Conservation (phyloP, 345 rosid genomes). For the Dipteronia sinensis region DNA sequence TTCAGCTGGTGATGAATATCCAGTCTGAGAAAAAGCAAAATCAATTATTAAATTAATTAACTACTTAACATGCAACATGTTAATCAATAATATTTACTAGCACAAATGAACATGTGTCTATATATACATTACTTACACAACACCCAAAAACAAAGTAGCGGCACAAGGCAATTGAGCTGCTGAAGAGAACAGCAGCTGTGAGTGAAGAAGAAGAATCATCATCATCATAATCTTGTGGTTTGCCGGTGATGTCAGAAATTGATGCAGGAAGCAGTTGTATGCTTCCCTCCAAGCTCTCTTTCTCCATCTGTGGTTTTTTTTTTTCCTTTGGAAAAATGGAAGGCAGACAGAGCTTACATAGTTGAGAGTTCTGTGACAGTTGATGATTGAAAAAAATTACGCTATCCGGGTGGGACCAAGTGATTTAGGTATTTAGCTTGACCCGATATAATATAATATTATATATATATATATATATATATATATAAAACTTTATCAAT, state of each 20-base stretch:
- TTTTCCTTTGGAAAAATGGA: too few relatives aligned
- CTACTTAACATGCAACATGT: too few relatives aligned
- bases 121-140: constrained; percentile 34
- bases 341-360: too few relatives aligned
- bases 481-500: too few relatives aligned
- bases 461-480: too few relatives aligned
- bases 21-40: constrained; percentile 28
- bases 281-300: constrained; percentile 9
- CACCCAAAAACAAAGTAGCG: constrained; percentile 47
- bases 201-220: not conserved
- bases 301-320: not conserved
- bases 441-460: too few relatives aligned
- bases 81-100: not conserved
- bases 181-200: constrained; percentile 28
- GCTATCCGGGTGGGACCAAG: too few relatives aligned
- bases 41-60: not conserved
- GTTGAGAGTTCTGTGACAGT: too few relatives aligned
- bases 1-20: constrained; percentile 47
- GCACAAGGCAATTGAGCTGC: constrained; percentile 50
- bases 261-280: not conserved
- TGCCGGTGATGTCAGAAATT: not conserved
- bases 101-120: not conserved
- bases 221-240: not conserved
- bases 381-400: too few relatives aligned
- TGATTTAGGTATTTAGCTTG: too few relatives aligned